Conservation (phyloP, 495 filamentous ascomycete genomes). For the Neurospora terricola region DNA sequence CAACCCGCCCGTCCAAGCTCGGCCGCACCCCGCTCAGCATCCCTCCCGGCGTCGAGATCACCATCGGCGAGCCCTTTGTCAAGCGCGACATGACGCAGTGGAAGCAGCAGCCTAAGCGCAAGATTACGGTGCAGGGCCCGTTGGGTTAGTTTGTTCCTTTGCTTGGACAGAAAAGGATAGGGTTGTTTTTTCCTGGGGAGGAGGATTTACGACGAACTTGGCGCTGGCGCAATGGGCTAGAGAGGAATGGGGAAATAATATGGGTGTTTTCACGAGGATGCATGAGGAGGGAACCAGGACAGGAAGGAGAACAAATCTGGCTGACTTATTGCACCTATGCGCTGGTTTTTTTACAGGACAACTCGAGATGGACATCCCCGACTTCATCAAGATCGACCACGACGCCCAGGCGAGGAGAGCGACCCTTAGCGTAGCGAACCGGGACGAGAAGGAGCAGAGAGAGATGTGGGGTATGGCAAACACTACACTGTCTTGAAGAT, state of each 20-base stretch:
- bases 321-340: neutral
- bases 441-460: conserved; percentile 57
- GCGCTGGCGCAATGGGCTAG: neutral
- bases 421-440: conserved; percentile 55
- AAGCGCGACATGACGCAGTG: conserved; percentile 43
- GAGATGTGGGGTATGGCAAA: conserved; percentile 89
- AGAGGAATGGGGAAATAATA: too few relatives aligned
- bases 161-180: too few relatives aligned
- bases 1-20: conserved; percentile 63
- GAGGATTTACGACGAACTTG: neutral
- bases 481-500: neutral
- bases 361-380: conserved; percentile 60
- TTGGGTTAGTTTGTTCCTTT: conserved; percentile 43
- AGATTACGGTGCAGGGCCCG: conserved; percentile 60
- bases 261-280: neutral
- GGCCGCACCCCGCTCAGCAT: conserved; percentile 73
- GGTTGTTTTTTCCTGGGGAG: too few relatives aligned
- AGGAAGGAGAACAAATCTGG: neutral
- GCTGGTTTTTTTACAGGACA: conserved; percentile 38
- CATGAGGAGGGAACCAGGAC: neutral
- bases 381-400: conserved; percentile 58
- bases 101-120: conserved; percentile 44
- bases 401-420: conserved; percentile 51
- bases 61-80: conserved; percentile 47
- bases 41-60: conserved; percentile 70